These are phyloP conservation scores for Hymenoscyphus linearis DNA, from an alignment of 2,329 filamentous ascomycete species.

Conservation along the genomic window DNA sequence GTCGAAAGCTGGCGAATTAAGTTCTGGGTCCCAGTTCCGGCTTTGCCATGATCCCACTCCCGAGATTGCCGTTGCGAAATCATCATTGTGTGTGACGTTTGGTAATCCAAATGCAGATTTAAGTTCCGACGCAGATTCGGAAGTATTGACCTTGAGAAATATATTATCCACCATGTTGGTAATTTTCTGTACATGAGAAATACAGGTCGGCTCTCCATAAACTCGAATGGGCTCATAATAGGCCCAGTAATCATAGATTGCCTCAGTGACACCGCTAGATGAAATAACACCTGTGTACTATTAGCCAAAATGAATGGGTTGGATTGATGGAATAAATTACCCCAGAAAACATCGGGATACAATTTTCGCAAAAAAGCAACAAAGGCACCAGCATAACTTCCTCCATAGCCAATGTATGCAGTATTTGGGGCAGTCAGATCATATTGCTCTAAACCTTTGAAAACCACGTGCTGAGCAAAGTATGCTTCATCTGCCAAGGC, in stretches of 20 bases:
- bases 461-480: slow-evolving; percentile 69
- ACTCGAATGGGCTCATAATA: slow-evolving; percentile 55
- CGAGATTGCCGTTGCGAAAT: slow-evolving; percentile 45
- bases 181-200: slow-evolving; percentile 57
- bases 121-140: slow-evolving; percentile 36
- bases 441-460: slow-evolving; percentile 61
- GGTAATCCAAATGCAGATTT: slow-evolving; percentile 49
- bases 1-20: slow-evolving; percentile 44
- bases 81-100: slow-evolving; percentile 38
- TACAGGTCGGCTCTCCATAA: slow-evolving; percentile 56
- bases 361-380: slow-evolving; percentile 69
- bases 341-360: slow-evolving; percentile 77
- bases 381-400: slow-evolving; percentile 77
- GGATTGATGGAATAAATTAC: slow-evolving; percentile 22
- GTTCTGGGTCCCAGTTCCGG: slow-evolving; percentile 54
- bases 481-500: slow-evolving; percentile 76
- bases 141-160: slow-evolving; percentile 43
- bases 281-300: slow-evolving; percentile 53
- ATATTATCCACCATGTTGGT: slow-evolving; percentile 55
- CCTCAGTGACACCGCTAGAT: slow-evolving; percentile 72
- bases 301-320: neutral
- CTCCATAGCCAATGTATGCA: slow-evolving; percentile 76
- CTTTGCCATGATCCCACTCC: slow-evolving; percentile 48
- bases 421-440: slow-evolving; percentile 61
- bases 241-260: slow-evolving; percentile 71